Evolutionary conservation across 495 filamentous ascomycete genomes (phyloP), one percentile per base, ranked within the genome.

Genomic region (Xeromyces bisporus): DNA sequence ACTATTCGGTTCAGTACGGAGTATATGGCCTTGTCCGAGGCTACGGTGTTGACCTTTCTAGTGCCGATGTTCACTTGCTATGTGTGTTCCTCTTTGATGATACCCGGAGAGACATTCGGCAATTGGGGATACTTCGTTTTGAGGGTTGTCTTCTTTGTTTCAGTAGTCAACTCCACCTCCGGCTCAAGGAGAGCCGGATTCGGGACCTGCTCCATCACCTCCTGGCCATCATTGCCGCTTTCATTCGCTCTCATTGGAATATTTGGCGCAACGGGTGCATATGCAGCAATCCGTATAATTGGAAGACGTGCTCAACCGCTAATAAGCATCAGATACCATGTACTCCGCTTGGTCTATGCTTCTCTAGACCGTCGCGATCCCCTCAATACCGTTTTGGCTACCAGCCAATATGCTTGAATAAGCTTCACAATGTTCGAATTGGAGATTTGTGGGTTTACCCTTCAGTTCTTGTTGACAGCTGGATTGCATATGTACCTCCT

Each of bases 31-130:
- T 63, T 96, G 0, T 77, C 83, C 3, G 87, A 96, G 42, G 86
- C 89, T 7, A 92, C 83, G 0, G 89, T 94, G 0, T 75, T 96
- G 26, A 92, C 83, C 26, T 96, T 94, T 44, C 67, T 96, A 1
- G 71, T 79, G 0, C 89, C 89, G 0, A 75, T 75, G 9, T 63
- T 92, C 2, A 66, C 80, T n/a, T 80, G 81, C 31, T 92, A 81
- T 47, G 73, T 74, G 7, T 93, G 85, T 47, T 79, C 77, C 10
- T 47, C 84, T 12, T 56, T 93, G 11, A 66, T 80, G 18, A n/a
- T n/a, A n/a, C 50, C 57, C 5, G 60, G 80, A 27, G 80, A 92
- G 40, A 77, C 79, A 0, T 94, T 86, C 48, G 84, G n/a, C n/a
- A n/a, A n/a, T n/a, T n/a, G n/a, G n/a, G n/a, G n/a, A n/a, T n/a